phyloP scores from a whole-genome alignment of 2,329 filamentous ascomycete genomes.

The Cytospora paraplurivora region DNA sequence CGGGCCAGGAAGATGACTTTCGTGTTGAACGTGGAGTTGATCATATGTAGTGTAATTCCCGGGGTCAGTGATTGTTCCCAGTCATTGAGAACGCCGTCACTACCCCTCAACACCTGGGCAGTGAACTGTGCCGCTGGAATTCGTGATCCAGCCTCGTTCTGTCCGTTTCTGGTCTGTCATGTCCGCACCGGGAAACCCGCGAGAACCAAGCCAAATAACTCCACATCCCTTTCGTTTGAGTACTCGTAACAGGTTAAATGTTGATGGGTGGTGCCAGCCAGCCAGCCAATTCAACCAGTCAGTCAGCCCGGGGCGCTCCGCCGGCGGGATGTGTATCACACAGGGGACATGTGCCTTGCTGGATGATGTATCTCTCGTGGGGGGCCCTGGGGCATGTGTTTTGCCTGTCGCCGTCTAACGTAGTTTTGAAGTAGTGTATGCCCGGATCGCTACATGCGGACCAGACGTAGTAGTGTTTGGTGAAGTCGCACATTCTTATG shows the following conservation, averaged over 20 bases:
- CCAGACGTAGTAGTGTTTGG: slow-evolving; percentile 78
- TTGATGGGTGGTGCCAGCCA: background rate
- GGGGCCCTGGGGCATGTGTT: slow-evolving; percentile 63
- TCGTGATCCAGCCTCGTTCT: too few species aligned
- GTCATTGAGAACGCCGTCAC: too few species aligned
- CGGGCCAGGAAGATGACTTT: too few species aligned
- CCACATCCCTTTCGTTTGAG: background rate
- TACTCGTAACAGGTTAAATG: background rate
- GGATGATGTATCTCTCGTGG: slow-evolving; percentile 73
- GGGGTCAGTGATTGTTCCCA: too few species aligned
- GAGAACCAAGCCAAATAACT: too few species aligned
- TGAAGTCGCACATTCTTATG: slow-evolving; percentile 63
- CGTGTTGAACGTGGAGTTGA: too few species aligned
- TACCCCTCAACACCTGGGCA: too few species aligned
- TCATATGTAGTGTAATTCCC: too few species aligned
- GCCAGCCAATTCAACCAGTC: too few species aligned
- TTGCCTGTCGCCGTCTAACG: slow-evolving; percentile 65
- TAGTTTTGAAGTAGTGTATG: slow-evolving; percentile 70
- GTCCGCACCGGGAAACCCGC: too few species aligned
- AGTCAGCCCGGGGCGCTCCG: background rate
- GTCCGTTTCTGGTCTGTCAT: too few species aligned
- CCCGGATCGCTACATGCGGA: slow-evolving; percentile 69
- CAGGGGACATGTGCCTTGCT: slow-evolving; percentile 63
- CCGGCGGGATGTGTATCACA: slow-evolving; percentile 38
- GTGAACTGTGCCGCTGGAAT: too few species aligned